A percentile compares a stretch with the other conserved stretches of the same genome.
These are phyloP conservation scores for Hevea brasiliensis DNA, from an alignment of 345 rosid genomes.

Conservation along the genomic window DNA sequence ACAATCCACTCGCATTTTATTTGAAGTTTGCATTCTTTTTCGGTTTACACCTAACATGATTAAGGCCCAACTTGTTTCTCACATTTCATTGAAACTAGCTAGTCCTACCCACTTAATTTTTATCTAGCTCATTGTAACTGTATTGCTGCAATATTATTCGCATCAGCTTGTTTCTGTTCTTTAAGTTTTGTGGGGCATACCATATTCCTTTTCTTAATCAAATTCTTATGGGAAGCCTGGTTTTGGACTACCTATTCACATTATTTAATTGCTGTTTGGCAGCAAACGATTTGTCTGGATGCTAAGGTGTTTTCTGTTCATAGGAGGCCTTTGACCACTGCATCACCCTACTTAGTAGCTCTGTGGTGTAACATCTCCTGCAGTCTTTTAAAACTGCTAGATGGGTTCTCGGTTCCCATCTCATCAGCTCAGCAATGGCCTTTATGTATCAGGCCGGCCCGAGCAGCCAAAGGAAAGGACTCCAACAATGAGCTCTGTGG, in stretches of 20 bases:
- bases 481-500: conserved; percentile 82
- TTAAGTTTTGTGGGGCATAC: not conserved
- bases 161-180: not conserved
- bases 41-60: not conserved
- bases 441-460: conserved; percentile 87
- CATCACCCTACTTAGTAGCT: conserved; percentile 15
- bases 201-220: not conserved
- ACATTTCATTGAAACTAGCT: not conserved
- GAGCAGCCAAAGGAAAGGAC: conserved; percentile 86
- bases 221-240: not conserved
- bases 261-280: not conserved
- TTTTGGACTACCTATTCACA: not conserved
- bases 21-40: not conserved
- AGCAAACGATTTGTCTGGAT: conserved; percentile 5
- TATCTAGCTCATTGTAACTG: not conserved
- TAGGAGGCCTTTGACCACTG: conserved; percentile 37
- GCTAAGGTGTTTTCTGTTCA: not conserved
- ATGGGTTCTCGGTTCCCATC: conserved; percentile 95
- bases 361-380: conserved; percentile 16
- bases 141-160: not conserved
- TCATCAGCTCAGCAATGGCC: conserved; percentile 88
- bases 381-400: conserved; percentile 25
- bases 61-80: not conserved
- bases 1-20: not conserved
- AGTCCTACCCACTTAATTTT: not conserved